Conservation (phyloP, 441 rosid species). For the Jatropha multifida region DNA sequence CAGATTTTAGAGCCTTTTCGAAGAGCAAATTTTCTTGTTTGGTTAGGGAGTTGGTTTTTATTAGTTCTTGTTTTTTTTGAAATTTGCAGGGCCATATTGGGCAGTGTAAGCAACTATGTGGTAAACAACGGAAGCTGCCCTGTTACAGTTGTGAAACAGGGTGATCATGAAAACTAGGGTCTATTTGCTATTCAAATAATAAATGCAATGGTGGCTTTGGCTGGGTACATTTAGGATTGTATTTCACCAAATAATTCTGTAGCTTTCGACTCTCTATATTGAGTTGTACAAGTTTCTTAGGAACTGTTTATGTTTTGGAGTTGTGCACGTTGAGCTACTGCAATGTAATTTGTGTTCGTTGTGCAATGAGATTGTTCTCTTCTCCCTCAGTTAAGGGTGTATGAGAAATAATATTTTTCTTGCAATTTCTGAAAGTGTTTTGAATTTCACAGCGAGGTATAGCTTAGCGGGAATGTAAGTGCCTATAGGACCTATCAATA, state of each 20-base stretch:
- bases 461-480: too few species aligned
- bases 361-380: not conserved
- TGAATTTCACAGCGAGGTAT: too few species aligned
- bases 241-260: not conserved
- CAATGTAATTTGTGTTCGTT: not conserved
- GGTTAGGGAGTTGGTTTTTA: not conserved
- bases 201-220: constrained; percentile 18
- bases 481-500: too few species aligned
- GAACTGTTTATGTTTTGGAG: not conserved
- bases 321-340: not conserved
- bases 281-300: not conserved
- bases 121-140: constrained; percentile 83
- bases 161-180: constrained; percentile 28
- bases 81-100: constrained; percentile 73
- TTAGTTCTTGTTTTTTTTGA: not conserved
- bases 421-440: not conserved
- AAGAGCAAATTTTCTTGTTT: not conserved
- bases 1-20: not conserved
- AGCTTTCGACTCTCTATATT: constrained; percentile 1
- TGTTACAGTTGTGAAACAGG: constrained; percentile 74
- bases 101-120: constrained; percentile 92
- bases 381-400: not conserved
- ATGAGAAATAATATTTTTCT: not conserved
- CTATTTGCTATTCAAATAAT: constrained; percentile 6
- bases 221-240: constrained; percentile 3